Conservation (phyloP, 2,329 filamentous ascomycete genomes). For the Daldinia sp. region DNA sequence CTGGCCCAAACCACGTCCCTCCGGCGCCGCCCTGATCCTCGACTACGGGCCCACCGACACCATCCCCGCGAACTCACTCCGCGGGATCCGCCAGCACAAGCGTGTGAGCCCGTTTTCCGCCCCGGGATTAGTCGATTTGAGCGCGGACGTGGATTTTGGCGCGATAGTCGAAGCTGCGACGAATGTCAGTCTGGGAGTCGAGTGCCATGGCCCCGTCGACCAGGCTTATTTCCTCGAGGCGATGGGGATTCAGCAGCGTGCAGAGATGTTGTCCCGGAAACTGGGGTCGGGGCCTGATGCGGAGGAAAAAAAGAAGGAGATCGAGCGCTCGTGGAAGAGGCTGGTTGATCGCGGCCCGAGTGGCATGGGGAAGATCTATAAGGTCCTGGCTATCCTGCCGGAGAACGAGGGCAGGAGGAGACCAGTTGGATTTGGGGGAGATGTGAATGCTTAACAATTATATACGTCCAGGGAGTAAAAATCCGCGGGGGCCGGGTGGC, state of each 20-base stretch:
- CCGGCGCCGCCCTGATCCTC: conserved; percentile 90
- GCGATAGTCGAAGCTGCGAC: conserved; percentile 85
- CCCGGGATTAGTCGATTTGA: conserved; percentile 86
- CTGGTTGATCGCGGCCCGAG: conserved; percentile 82
- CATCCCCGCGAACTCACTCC: conserved; percentile 87
- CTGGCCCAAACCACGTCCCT: conserved; percentile 67
- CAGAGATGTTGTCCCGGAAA: conserved; percentile 66
- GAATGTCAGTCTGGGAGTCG: conserved; percentile 77
- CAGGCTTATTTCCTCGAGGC: conserved; percentile 80
- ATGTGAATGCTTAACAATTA: conserved; percentile 51
- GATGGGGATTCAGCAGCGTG: conserved; percentile 86
- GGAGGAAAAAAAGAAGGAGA: conserved; percentile 53
- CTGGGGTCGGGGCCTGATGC: conserved; percentile 53
- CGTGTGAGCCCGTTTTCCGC: conserved; percentile 80
- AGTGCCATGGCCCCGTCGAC: conserved; percentile 90
- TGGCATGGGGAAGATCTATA: conserved; percentile 96
- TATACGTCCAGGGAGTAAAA: neutral
- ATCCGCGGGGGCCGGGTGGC: neutral
- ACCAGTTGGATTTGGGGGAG: conserved; percentile 92
- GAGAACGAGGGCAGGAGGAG: conserved; percentile 76
- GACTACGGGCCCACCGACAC: conserved; percentile 86
- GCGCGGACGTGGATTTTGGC: conserved; percentile 91
- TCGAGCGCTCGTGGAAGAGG: conserved; percentile 80
- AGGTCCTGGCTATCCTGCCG: conserved; percentile 89
- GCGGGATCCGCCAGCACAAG: conserved; percentile 82